phyloP scores from a whole-genome alignment of 2,329 filamentous ascomycete species.

The Trichoderma sp. region DNA sequence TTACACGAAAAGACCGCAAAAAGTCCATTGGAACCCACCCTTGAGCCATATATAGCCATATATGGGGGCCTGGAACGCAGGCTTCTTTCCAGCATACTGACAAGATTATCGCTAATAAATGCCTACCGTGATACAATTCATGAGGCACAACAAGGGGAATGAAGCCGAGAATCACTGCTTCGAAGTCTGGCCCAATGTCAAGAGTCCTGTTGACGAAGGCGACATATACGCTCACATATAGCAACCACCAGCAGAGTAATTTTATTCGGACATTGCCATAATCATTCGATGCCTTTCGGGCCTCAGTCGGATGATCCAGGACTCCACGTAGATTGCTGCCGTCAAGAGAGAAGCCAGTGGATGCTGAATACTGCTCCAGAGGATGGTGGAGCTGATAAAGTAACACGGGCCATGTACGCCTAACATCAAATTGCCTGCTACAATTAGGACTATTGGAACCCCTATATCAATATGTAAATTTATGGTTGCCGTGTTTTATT shows the following conservation, averaged over 20 bases:
- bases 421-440: not conserved
- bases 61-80: not conserved
- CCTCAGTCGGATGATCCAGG: not conserved
- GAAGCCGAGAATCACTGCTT: not conserved
- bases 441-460: not conserved
- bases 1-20: not conserved
- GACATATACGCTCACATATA: not conserved
- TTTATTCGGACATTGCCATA: not conserved
- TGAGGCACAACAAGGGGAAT: not conserved
- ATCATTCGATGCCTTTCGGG: not conserved
- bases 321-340: not conserved
- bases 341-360: not conserved
- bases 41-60: not conserved
- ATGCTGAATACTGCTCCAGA: not conserved
- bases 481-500: too few species aligned
- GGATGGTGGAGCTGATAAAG: not conserved
- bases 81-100: not conserved
- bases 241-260: not conserved
- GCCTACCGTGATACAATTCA: not conserved
- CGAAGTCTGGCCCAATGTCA: not conserved
- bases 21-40: not conserved
- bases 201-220: not conserved
- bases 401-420: not conserved
- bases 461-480: not conserved
- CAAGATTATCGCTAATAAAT: not conserved